phyloP scores from a whole-genome alignment of 305 asterid species.

The Vinca major region DNA sequence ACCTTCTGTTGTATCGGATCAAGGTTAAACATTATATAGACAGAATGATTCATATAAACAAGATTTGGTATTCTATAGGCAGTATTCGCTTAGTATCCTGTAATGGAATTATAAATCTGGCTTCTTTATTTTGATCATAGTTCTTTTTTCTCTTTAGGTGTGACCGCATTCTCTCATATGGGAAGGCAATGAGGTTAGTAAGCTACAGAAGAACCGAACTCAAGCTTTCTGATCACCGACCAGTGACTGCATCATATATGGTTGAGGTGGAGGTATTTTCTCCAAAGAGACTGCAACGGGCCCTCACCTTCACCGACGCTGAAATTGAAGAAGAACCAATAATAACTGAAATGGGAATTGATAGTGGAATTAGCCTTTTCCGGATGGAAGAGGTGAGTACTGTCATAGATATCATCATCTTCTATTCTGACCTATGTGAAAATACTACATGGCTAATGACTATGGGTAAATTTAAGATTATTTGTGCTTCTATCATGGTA shows the following conservation, averaged over 20 bases:
- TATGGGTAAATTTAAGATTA: too few relatives aligned
- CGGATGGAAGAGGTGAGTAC: too few relatives aligned
- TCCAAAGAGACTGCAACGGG: conserved; percentile 66
- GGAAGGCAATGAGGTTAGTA: conserved; percentile 62
- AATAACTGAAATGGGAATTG: conserved; percentile 22
- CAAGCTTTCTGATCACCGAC: conserved; percentile 81
- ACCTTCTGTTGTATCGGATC: neutral
- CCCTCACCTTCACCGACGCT: conserved; percentile 80
- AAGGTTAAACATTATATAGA: neutral
- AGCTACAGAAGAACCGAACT: conserved; percentile 62
- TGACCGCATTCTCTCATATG: conserved; percentile 72
- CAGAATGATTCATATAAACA: neutral
- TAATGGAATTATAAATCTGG: neutral
- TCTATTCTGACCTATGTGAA: too few relatives aligned
- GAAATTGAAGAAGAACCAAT: conserved; percentile 57
- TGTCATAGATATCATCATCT: too few relatives aligned
- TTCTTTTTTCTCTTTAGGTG: conserved; percentile 35
- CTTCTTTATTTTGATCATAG: neutral
- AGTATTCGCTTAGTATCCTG: neutral
- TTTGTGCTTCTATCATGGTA: too few relatives aligned
- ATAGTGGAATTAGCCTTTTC: too few relatives aligned
- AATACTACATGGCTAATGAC: too few relatives aligned
- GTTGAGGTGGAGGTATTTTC: conserved; percentile 84
- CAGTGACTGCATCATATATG: conserved; percentile 65
- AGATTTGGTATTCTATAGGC: neutral